Evolutionary conservation across 352 stramenopile species (phyloP), one percentile per base, ranked within the genome.

Genomic region (Porosira glacialis): DNA sequence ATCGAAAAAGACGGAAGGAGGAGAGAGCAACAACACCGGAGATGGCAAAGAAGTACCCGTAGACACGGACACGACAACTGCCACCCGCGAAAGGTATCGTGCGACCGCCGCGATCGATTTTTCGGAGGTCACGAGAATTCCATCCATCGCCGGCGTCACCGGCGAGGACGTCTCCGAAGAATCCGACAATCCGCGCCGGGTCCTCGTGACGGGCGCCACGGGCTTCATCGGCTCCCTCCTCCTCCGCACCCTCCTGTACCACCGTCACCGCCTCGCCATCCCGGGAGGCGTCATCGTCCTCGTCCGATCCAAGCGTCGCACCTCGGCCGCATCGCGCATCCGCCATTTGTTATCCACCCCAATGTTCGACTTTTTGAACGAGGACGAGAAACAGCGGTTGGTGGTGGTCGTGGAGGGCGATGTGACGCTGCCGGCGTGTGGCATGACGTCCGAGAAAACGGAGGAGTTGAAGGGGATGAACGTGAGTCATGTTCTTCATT

Each of bases 161-260:
- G n/a, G n/a, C n/a, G n/a, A n/a, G n/a, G n/a, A n/a, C n/a, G n/a
- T n/a, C n/a, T n/a, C n/a, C n/a, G n/a, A n/a, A n/a, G n/a, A n/a
- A n/a, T n/a, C n/a, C n/a, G 22, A 28, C 6, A 30, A 50, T 41
- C 53, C 26, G 26, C 39, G 19, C 50, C 68, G 63, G 22, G 75
- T 83, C 24, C 35, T 92, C 17, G 45, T 92, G 19, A 91, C 86
- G 1, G 86, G 86, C 28, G 75, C 74, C 10, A 92, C 86, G 17
- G 86, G 86, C 7, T 91, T 92, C 66, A 77, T 92, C 22, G 86
- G 86, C 6, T 89, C 81, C 2, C 50, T 88, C 3, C 22, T 92
- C 19, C 74, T 92, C 22, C 74, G 80, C 11, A 75, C 89, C 45
- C 55, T 92, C 1, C 45, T 92, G 6, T 41, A 83, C 13, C 66